Evolutionary conservation across 345 rosid species (phyloP).

Genomic region (Draba incana): DNA sequence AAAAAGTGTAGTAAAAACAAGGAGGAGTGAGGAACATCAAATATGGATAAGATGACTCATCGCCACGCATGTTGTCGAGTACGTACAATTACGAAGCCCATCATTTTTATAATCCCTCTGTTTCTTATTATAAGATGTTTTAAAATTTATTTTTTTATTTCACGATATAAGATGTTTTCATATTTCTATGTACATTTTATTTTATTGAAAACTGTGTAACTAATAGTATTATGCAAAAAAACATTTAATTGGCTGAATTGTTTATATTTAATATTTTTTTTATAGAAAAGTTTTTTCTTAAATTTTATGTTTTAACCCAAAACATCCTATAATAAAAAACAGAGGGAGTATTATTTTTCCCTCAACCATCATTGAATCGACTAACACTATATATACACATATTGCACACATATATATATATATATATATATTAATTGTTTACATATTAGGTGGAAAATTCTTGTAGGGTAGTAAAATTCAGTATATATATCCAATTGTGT

Average conservation of each 20-base stretch:
- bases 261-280: too few relatives aligned
- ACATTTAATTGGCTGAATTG: too few relatives aligned
- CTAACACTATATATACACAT: neutral
- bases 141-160: too few relatives aligned
- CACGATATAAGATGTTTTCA: too few relatives aligned
- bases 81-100: slow-evolving; percentile 35
- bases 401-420: neutral
- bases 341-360: neutral
- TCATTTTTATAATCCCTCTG: neutral
- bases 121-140: too few relatives aligned
- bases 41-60: slow-evolving; percentile 45
- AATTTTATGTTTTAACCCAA: too few relatives aligned
- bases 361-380: slow-evolving; percentile 18
- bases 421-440: neutral
- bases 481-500: neutral
- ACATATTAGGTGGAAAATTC: slow-evolving; percentile 15
- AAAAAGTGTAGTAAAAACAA: neutral
- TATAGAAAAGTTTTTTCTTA: too few relatives aligned
- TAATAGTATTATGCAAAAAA: too few relatives aligned
- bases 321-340: too few relatives aligned
- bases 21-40: slow-evolving; percentile 16
- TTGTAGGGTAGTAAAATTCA: slow-evolving; percentile 9
- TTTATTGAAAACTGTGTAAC: too few relatives aligned
- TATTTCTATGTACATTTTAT: too few relatives aligned
- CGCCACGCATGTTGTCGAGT: slow-evolving; percentile 46